Evolutionary conservation across 176 grass and related monocot species (phyloP).

Genomic region (Thinopyrum elongatum): DNA sequence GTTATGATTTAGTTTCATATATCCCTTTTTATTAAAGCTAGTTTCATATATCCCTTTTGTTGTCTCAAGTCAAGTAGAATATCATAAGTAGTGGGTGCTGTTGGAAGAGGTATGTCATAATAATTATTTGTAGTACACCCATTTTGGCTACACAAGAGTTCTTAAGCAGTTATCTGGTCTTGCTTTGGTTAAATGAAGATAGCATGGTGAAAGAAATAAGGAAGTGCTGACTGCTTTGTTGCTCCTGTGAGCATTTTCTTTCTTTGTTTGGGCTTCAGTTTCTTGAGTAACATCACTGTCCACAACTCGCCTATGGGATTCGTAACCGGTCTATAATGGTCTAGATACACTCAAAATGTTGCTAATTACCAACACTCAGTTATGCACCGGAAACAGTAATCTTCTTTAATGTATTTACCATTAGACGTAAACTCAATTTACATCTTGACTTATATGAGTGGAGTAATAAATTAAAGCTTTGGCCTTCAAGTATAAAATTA

Average conservation of each 20-base stretch:
- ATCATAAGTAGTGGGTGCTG: neutral
- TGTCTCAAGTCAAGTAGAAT: constrained; percentile 3
- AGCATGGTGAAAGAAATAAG: constrained; percentile 8
- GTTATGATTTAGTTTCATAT: neutral
- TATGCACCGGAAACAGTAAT: neutral
- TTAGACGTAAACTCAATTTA: neutral
- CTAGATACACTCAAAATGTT: neutral
- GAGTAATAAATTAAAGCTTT: neutral
- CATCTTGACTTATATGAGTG: neutral
- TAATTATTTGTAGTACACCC: neutral
- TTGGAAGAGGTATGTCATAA: neutral
- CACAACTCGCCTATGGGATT: neutral
- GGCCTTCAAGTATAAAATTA: neutral
- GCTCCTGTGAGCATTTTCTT: neutral
- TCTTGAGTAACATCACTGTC: neutral
- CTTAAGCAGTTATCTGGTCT: neutral
- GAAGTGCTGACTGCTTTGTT: neutral
- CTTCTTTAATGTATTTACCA: neutral
- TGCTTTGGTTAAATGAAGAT: neutral
- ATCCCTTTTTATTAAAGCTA: neutral
- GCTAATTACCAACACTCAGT: neutral
- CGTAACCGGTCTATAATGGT: neutral
- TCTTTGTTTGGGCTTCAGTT: neutral
- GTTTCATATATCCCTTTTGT: neutral
- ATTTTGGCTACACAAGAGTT: neutral